These are phyloP conservation scores for Ilex aquifolium DNA, from an alignment of 257 asterid species.

Conservation along the genomic window DNA sequence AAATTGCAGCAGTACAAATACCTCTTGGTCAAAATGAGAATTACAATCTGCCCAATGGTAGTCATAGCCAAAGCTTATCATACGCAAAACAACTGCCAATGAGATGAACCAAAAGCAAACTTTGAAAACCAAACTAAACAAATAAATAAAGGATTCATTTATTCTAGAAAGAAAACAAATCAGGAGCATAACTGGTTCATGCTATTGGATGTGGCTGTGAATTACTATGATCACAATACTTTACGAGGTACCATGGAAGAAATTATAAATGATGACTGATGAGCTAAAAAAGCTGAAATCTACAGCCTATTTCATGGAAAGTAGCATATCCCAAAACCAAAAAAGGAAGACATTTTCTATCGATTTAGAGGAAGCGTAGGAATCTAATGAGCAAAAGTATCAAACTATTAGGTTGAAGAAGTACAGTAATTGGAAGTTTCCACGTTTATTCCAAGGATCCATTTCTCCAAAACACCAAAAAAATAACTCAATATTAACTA, in stretches of 20 bases:
- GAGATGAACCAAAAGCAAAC: constrained; percentile 6
- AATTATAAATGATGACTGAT: background rate
- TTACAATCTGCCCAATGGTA: constrained; percentile 73
- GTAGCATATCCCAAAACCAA: constrained; percentile 10
- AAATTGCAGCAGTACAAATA: constrained; percentile 16
- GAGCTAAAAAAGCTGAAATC: constrained; percentile 8
- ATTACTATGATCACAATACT: background rate
- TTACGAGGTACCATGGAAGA: too few species aligned
- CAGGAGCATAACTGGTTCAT: background rate
- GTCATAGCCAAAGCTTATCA: constrained; percentile 96
- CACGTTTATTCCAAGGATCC: too few species aligned
- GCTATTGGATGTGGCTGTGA: background rate
- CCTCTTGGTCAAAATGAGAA: constrained; percentile 66
- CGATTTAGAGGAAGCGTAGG: too few species aligned
- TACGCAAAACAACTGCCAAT: constrained; percentile 81
- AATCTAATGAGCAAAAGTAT: too few species aligned
- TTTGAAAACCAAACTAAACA: background rate
- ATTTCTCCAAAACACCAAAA: too few species aligned
- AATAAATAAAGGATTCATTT: constrained; percentile 10
- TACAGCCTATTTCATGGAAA: constrained; percentile 5
- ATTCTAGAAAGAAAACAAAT: background rate
- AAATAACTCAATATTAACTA: too few species aligned
- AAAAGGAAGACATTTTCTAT: too few species aligned
- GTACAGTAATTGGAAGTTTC: too few species aligned
- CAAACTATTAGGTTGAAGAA: too few species aligned